phyloP scores from a whole-genome alignment of 2,329 filamentous ascomycete species.

The Penicillium sp. region DNA sequence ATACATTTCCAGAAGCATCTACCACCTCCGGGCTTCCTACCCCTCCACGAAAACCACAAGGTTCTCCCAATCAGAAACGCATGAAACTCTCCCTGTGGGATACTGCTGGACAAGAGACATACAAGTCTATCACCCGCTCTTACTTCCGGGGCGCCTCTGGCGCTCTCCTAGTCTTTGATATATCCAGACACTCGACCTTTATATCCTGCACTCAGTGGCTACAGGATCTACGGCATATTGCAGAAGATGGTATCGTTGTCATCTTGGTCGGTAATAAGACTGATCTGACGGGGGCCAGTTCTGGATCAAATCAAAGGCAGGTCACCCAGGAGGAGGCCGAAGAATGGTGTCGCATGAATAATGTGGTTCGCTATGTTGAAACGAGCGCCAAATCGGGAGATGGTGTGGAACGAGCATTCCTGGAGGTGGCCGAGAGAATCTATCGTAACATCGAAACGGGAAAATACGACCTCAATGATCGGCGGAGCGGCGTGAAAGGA shows the following conservation, averaged over 20 bases:
- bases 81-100: conserved; percentile 97
- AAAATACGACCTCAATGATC: conserved; percentile 89
- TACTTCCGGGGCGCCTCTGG: conserved; percentile 84
- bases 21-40: conserved; percentile 32
- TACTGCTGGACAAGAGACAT: conserved; percentile 94
- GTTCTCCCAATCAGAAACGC: conserved; percentile 58
- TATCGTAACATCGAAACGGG: conserved; percentile 96
- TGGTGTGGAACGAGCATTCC: conserved; percentile 88
- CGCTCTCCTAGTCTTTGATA: conserved; percentile 89
- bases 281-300: conserved; percentile 63
- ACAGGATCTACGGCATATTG: conserved; percentile 88
- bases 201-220: conserved; percentile 89
- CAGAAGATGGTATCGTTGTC: conserved; percentile 91
- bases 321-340: conserved; percentile 81
- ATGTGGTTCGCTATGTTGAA: conserved; percentile 90
- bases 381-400: conserved; percentile 95
- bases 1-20: conserved; percentile 15
- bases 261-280: conserved; percentile 94
- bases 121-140: conserved; percentile 91
- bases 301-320: conserved; percentile 59
- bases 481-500: conserved; percentile 84
- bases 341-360: conserved; percentile 82
- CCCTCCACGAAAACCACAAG: conserved; percentile 37
- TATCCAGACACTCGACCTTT: conserved; percentile 81
- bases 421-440: conserved; percentile 91